A percentile compares a stretch with the other conserved stretches of the same genome.
phyloP scores from a whole-genome alignment of 1,284 basidiomycete species.

The Abortiporus biennis region DNA sequence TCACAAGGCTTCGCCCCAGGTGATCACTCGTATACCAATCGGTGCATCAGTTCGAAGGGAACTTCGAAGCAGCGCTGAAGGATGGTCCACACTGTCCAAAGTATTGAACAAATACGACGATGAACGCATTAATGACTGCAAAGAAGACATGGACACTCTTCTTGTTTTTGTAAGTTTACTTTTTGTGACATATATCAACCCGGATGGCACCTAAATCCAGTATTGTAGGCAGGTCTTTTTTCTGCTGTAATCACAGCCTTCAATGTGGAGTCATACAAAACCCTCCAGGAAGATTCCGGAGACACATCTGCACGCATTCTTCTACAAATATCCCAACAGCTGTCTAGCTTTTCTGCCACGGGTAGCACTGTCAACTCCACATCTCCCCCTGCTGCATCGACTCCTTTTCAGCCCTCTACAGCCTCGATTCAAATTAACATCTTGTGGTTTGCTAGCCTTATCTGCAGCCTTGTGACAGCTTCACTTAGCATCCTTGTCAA shows the following conservation, averaged over 20 bases:
- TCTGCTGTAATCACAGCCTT: conserved; percentile 1
- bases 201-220: too few relatives aligned
- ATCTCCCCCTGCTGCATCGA: not conserved
- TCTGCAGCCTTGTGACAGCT: not conserved
- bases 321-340: conserved; percentile 1
- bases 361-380: not conserved
- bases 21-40: too few relatives aligned
- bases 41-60: not conserved
- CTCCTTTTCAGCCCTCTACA: not conserved
- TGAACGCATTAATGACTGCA: conserved; percentile 3
- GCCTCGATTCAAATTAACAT: not conserved
- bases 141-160: conserved; percentile 13
- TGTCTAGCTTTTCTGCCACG: not conserved
- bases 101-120: conserved; percentile 6
- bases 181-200: not conserved
- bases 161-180: conserved; percentile 11
- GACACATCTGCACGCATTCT: not conserved
- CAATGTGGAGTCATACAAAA: not conserved
- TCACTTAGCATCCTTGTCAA: conserved; percentile 2
- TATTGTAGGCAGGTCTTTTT: conserved; percentile 1
- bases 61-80: not conserved
- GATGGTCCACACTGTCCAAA: conserved; percentile 12
- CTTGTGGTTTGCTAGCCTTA: not conserved
- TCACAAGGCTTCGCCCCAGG: too few relatives aligned
- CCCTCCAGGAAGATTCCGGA: not conserved